Evolutionary conservation across 208 protist species (phyloP).

Genomic region (Trypanosoma boissoni): DNA sequence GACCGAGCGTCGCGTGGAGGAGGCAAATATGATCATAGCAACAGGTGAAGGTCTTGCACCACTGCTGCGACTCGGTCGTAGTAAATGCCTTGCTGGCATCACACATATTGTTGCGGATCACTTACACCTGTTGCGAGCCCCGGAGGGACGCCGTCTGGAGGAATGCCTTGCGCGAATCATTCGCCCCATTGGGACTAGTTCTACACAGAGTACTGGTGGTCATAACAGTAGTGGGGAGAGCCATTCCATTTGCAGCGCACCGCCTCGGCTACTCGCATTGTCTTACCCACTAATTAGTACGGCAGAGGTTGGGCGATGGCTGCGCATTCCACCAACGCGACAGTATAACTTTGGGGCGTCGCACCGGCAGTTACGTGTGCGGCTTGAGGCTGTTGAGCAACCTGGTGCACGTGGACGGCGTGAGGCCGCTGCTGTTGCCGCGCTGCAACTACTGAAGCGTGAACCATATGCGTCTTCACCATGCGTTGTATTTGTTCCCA

Average conservation of each 20-base stretch:
- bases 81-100: conserved; percentile 41
- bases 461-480: conserved; percentile 50
- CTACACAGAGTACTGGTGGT: too few species aligned
- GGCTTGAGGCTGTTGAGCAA: conserved; percentile 51
- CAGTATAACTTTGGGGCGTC: conserved; percentile 83
- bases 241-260: too few species aligned
- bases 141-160: conserved; percentile 77
- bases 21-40: conserved; percentile 61
- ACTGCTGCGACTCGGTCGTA: conserved; percentile 41
- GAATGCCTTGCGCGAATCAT: conserved; percentile 84
- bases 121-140: conserved; percentile 70
- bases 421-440: conserved; percentile 55
- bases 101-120: conserved; percentile 84
- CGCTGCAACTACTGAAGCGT: conserved; percentile 53
- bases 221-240: too few species aligned
- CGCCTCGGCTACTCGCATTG: conserved; percentile 77
- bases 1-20: conserved; percentile 22
- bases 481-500: conserved; percentile 72
- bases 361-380: conserved; percentile 69
- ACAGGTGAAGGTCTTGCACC: conserved; percentile 46
- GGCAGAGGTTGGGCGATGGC: conserved; percentile 81
- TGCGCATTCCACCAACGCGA: conserved; percentile 44
- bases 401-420: conserved; percentile 50
- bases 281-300: conserved; percentile 84
- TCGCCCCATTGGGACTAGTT: conserved; percentile 45